Base-by-base conservation (phyloP, 306 rosid genomes). In the Prosopis cineraria region DNA sequence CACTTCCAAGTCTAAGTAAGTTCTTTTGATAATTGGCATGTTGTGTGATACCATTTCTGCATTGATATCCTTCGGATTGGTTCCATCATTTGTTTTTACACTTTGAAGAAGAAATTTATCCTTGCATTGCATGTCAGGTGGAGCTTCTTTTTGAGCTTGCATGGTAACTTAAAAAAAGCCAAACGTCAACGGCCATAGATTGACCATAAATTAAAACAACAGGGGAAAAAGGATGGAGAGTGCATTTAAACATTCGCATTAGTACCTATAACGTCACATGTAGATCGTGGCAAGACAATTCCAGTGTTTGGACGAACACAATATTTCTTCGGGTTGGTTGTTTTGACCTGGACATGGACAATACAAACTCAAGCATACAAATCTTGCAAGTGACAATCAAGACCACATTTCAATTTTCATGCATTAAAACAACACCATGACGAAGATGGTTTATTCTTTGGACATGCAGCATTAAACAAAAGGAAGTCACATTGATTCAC, bases 221-320 rank as follows among this genome's bases (percentile, higher is more conserved):
- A 70, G 6, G 9, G 14, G 5, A 14, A 44, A 24, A 44, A 37
- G 6, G 19, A 39, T 20, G 40, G 0, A 58, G 72, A 52, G 1
- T 24, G 68, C 31, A 30, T 63, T 65, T 68, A 41, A 31, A 67
- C 70, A 31, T 67, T 37, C 50, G 7, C 62, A 81, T 77, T 1
- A 40, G 77, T 84, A 95, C 98, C 98, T 90, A 84, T 88, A 77
- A 95, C 88, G 65, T 92, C 97, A 63, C 98, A 95, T 3, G 98
- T 86, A 52, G 98, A 91, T 74, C 92, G 87, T 0, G 98, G 98
- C 82, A 82, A 64, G 37, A 95, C 98, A 69, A 95, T 40, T 76
- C 98, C 98, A 6, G 98, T 89, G 94, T 95, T 95, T 4, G 98
- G 98, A 53, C 98, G 97, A 85, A 95, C 98, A 72, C 98, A 95